Evolutionary conservation across 2,329 filamentous ascomycete genomes (phyloP), one percentile per base, ranked within the genome.

Genomic region (Beauveria pseudobassiana): DNA sequence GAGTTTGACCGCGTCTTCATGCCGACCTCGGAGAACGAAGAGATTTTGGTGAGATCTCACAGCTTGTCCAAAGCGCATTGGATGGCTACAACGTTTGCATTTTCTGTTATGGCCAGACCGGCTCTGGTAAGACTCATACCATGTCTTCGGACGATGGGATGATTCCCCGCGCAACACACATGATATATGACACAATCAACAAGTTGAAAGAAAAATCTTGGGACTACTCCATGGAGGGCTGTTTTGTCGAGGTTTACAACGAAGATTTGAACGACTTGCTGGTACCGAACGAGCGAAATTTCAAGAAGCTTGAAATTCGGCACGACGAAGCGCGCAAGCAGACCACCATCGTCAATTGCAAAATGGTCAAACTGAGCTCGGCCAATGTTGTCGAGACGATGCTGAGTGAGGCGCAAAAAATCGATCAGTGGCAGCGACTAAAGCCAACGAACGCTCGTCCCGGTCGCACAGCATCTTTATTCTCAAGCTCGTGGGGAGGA

Each of bases 31-130:
- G 83, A 88, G 67, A 99, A 99, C 71, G 81, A 85, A 20, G 89
- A 96, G 66, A 87, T 99, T 1, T 99, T 71, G 91, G 90, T 61
- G 95, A 99, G 72, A 98, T 98, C 71, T 96, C 91, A 62, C 95
- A 99, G 72, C 84, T 99, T 40, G 93, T 99, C 1, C 95, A 99
- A 75, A 96, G 91, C 67, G 95, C 96, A 0, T 81, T 99, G 45
- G 95, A 99, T 70, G 95, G 95, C 1, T 99, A 96, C 78, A 99
- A 98, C 68, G 95, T 99, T 57, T 98, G 93, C 75, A 98, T 99
- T 65, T 96, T 99, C 77, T 97, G 93, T 72, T 99, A 99, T 71
- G 95, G 95, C 49, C 95, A 99, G 74, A 99, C 79, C 0, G 77
- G 78, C 8, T 80, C 78, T 1, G 79, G 79, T 14, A 99, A 99